These are phyloP conservation scores for Adansonia grandidieri DNA, from an alignment of 441 rosid genomes.

Conservation along the genomic window DNA sequence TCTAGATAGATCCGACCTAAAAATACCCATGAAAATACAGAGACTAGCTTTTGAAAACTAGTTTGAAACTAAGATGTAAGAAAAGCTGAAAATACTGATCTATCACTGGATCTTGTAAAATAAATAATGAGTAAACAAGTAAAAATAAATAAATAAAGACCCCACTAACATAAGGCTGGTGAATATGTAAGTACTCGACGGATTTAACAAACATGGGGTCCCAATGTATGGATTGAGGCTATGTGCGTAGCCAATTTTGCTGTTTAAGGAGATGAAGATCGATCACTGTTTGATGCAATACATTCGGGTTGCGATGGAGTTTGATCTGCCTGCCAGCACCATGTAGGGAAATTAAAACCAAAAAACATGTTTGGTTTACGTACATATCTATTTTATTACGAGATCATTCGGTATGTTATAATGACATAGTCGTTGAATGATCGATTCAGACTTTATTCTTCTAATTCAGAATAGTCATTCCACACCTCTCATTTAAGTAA, in stretches of 20 bases:
- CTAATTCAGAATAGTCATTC: no score
- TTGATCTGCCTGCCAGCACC: conserved; percentile 9
- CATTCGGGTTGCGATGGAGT: conserved; percentile 16
- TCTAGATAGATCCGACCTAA: no score
- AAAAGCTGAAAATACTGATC: conserved; percentile 3
- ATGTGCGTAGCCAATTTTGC: conserved; percentile 28
- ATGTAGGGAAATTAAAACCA: conserved; percentile 17
- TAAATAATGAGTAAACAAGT: neutral
- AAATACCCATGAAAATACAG: neutral
- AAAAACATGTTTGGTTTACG: no score
- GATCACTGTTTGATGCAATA: neutral
- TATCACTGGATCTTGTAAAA: neutral
- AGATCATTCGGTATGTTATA: no score
- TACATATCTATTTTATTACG: no score
- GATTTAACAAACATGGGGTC: neutral
- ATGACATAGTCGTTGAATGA: no score
- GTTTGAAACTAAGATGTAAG: neutral
- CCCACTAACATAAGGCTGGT: conserved; percentile 27
- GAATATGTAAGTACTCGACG: neutral
- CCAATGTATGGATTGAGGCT: conserved; percentile 18
- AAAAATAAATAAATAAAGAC: neutral
- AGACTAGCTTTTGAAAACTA: neutral
- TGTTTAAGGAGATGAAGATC: conserved; percentile 3
- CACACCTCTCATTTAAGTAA: no score
- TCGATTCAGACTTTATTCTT: no score